These are phyloP conservation scores for Geotrichum citri-aurantii DNA, from an alignment of 1,139 yeast genomes.

Conservation along the genomic window DNA sequence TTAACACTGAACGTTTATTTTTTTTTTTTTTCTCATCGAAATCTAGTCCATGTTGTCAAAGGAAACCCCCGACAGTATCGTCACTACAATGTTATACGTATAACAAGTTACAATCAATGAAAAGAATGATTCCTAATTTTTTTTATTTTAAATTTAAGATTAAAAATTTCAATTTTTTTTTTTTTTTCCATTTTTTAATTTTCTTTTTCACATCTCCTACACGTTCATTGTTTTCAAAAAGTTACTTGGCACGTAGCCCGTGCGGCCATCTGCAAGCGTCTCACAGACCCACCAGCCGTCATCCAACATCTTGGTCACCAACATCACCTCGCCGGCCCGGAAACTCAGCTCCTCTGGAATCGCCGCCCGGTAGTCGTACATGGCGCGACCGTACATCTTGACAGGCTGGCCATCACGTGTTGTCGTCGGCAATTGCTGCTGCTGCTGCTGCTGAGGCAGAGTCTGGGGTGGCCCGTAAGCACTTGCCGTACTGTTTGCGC, in stretches of 20 bases:
- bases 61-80: too few species aligned
- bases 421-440: slow-evolving; percentile 34
- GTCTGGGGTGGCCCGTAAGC: slow-evolving; percentile 21
- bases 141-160: too few species aligned
- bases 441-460: too few species aligned
- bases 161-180: too few species aligned
- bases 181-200: too few species aligned
- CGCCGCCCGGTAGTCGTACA: slow-evolving; percentile 66
- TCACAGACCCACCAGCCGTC: slow-evolving; percentile 93
- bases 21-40: too few species aligned
- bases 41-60: too few species aligned
- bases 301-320: slow-evolving; percentile 67
- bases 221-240: slow-evolving; percentile 33
- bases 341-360: slow-evolving; percentile 72
- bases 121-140: too few species aligned
- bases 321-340: slow-evolving; percentile 64
- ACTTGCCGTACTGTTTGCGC: slow-evolving; percentile 21
- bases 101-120: too few species aligned
- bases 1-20: too few species aligned
- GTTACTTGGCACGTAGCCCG: slow-evolving; percentile 82
- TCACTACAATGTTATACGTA: too few species aligned
- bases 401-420: slow-evolving; percentile 48
- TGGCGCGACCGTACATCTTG: slow-evolving; percentile 56
- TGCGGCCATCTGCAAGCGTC: slow-evolving; percentile 45
- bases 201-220: too few species aligned